Evolutionary conservation across 176 grass and related monocot genomes (phyloP), one percentile per base, ranked within the genome.

Genomic region (Eleusine coracana): DNA sequence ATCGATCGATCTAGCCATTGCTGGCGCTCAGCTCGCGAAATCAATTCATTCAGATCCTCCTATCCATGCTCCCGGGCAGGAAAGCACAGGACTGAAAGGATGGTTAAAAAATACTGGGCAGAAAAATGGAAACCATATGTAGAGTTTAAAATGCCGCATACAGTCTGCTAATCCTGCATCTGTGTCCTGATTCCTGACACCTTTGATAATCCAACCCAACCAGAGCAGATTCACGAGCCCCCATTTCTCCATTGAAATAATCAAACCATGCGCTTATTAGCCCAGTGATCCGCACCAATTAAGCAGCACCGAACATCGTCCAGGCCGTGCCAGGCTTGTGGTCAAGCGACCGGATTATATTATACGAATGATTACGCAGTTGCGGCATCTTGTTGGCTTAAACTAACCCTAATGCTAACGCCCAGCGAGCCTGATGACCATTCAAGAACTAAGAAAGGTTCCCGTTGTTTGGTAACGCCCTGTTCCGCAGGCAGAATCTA

Each of bases 341-440:
- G 86, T 88, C 86, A 84, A 79, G 73, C 73, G 27, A 58, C 60
- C 60, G 2, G 75, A 73, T 59, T 79, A 87, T 79, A 87, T 11
- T 79, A 72, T 62, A 28, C 59, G 23, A 0, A 28, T 62, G 59
- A 62, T 55, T 3, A 5, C 77, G 60, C 51, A 71, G 9, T 42
- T 2, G 41, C 44, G 27, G 23, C 70, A 61, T 41, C 10, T 40
- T 62, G 55, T 76, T n/a, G n/a, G 54, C 21, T 25, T 62, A 44
- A 76, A 25, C 73, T 60, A 13, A 0, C 17, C 52, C n/a, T 5
- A 56, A 76, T n/a, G 52, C 63, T 79, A 34, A 34, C 31, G 31
- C 31, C 31, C 31, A 34, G 31, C 31, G 31, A 34, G 31, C 31
- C 31, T 34, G 31, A 34, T 34, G 40, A 61, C 60, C 60, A n/a